These are phyloP conservation scores for Arabidopsis hybrid DNA, from an alignment of 441 rosid species.

Conservation along the genomic window DNA sequence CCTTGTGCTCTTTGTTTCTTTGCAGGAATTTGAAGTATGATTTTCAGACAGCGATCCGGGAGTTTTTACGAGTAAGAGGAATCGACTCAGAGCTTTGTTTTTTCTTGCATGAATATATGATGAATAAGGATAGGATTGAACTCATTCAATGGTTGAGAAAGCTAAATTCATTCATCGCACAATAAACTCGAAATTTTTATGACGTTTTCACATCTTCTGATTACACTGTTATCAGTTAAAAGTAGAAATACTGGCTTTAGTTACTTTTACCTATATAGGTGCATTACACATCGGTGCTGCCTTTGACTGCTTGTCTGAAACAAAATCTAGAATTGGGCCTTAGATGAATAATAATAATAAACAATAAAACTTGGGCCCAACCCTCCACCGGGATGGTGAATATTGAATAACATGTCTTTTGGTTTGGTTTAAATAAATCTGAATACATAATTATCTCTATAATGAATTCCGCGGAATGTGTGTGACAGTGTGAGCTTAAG, in stretches of 20 bases:
- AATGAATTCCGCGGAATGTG: background rate
- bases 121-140: slow-evolving; percentile 80
- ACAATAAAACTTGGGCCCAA: no score
- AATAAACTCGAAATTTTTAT: slow-evolving; percentile 23
- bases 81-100: slow-evolving; percentile 59
- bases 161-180: slow-evolving; percentile 56
- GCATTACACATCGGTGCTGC: background rate
- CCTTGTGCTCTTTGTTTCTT: slow-evolving; percentile 16
- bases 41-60: slow-evolving; percentile 51
- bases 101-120: slow-evolving; percentile 76
- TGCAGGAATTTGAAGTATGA: slow-evolving; percentile 58
- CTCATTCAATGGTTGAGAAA: slow-evolving; percentile 69
- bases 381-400: no score
- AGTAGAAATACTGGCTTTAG: slow-evolving; percentile 9
- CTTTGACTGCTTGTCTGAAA: no score
- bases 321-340: no score
- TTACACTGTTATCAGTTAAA: background rate
- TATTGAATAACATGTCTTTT: no score
- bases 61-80: slow-evolving; percentile 68
- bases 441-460: no score
- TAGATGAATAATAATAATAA: no score
- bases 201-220: slow-evolving; percentile 9
- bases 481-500: background rate
- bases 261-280: background rate
- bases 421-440: no score